Percentiles rank a stretch among this genome's conserved stretches.
Conservation (phyloP, 768 basidiomycete species). For the Strobilomyces dryophilus region DNA sequence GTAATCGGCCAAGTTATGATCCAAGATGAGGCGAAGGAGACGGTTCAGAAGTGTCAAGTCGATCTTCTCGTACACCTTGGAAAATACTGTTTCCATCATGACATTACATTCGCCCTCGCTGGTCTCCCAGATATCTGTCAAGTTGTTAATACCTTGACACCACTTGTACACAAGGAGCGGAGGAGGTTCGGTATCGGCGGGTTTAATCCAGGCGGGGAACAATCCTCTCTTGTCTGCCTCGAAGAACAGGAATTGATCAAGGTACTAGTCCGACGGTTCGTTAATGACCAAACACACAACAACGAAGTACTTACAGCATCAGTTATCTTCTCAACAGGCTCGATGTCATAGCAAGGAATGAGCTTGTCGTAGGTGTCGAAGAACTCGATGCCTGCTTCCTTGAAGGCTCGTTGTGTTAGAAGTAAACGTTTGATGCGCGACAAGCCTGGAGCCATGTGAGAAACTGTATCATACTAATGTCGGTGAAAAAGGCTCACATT, state of each 20-base stretch:
- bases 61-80: slow-evolving; percentile 99
- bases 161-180: slow-evolving; percentile 98
- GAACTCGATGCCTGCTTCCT: slow-evolving; percentile 95
- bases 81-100: slow-evolving; percentile 97
- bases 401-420: slow-evolving; percentile 97
- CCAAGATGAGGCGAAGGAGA: slow-evolving; percentile 90
- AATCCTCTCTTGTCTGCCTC: slow-evolving; percentile 97
- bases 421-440: slow-evolving; percentile 97
- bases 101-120: slow-evolving; percentile 97
- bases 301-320: slow-evolving; percentile 65
- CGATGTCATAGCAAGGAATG: slow-evolving; percentile 98
- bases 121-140: slow-evolving; percentile 98
- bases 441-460: slow-evolving; percentile 45
- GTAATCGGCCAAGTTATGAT: slow-evolving; percentile 98
- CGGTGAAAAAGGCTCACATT: slow-evolving; percentile 52
- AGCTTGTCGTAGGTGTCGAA: slow-evolving; percentile 98
- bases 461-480: not conserved
- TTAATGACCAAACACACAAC: slow-evolving; percentile 1
- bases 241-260: slow-evolving; percentile 98
- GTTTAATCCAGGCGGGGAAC: slow-evolving; percentile 99
- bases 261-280: slow-evolving; percentile 49
- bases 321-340: slow-evolving; percentile 99
- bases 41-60: slow-evolving; percentile 95
- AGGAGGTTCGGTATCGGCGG: slow-evolving; percentile 94
- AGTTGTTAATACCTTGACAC: slow-evolving; percentile 99